Evolutionary conservation across 306 rosid genomes (phyloP).

Genomic region (Cucumis cinereus): DNA sequence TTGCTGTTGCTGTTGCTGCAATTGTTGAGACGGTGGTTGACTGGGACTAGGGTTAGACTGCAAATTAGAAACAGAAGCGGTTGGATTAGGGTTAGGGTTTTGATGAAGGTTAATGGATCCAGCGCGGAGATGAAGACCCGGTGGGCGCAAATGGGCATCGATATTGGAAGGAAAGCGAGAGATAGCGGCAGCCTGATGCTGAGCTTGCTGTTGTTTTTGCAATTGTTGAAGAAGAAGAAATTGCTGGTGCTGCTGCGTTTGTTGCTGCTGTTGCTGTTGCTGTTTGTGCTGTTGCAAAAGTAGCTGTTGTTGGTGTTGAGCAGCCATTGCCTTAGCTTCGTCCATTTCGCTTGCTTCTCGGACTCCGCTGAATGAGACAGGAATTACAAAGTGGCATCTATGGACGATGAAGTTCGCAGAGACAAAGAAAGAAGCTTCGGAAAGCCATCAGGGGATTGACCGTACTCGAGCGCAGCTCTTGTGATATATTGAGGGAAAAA

Average conservation of each 20-base stretch:
- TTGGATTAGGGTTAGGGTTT: slow-evolving; percentile 20
- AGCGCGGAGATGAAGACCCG: slow-evolving; percentile 17
- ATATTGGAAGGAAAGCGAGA: slow-evolving; percentile 90
- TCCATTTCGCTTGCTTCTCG: slow-evolving; percentile 36
- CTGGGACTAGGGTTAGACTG: slow-evolving; percentile 37
- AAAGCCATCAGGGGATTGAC: not conserved
- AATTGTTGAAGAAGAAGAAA: slow-evolving; percentile 46
- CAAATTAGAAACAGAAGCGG: slow-evolving; percentile 11
- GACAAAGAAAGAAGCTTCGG: not conserved
- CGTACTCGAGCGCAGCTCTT: not conserved
- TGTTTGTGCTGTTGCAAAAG: slow-evolving; percentile 37
- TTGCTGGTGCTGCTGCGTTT: slow-evolving; percentile 34
- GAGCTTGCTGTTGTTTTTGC: slow-evolving; percentile 44
- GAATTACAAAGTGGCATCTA: not conserved
- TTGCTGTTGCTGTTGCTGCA: slow-evolving; percentile 10
- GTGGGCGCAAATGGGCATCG: slow-evolving; percentile 83
- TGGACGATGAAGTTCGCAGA: not conserved
- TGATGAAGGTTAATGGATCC: slow-evolving; percentile 45
- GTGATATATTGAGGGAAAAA: not conserved
- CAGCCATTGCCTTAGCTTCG: slow-evolving; percentile 59
- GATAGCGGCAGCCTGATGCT: slow-evolving; percentile 52
- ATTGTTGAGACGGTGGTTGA: slow-evolving; percentile 11
- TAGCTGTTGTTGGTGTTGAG: slow-evolving; percentile 48
- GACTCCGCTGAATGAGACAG: not conserved
- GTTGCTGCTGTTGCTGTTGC: slow-evolving; percentile 18